Conservation (phyloP, 805 yeast genomes). For the Starmera quercuum region DNA sequence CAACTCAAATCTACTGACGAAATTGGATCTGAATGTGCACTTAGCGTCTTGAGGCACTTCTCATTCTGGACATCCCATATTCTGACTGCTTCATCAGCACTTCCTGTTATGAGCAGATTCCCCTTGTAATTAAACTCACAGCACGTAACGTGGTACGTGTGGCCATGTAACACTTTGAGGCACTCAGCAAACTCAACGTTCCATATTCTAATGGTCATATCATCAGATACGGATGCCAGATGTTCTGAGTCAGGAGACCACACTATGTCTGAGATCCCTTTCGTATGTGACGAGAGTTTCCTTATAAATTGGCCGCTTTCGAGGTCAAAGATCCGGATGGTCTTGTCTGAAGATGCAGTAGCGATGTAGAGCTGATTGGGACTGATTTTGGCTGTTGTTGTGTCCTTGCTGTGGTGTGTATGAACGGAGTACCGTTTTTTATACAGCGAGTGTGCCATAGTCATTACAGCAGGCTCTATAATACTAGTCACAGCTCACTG, state of each 20-base stretch:
- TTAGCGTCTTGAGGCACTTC: constrained; percentile 62
- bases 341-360: constrained; percentile 47
- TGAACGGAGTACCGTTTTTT: not conserved
- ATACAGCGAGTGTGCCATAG: not conserved
- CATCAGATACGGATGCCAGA: constrained; percentile 84
- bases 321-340: constrained; percentile 51
- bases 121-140: constrained; percentile 67
- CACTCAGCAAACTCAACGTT: constrained; percentile 43
- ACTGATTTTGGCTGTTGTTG: constrained; percentile 47
- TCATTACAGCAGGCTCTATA: not conserved
- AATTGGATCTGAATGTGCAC: constrained; percentile 92
- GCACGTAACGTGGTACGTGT: constrained; percentile 78
- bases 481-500: not conserved
- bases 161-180: constrained; percentile 46
- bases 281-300: constrained; percentile 47
- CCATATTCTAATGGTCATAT: constrained; percentile 72
- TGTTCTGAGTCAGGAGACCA: constrained; percentile 72
- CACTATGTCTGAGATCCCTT: constrained; percentile 66
- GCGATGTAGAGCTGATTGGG: constrained; percentile 58
- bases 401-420: constrained; percentile 7
- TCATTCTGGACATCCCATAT: constrained; percentile 83
- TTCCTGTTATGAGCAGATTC: constrained; percentile 69
- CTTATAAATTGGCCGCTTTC: constrained; percentile 26
- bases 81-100: constrained; percentile 85
- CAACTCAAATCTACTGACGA: constrained; percentile 64